Evolutionary conservation across 805 yeast genomes (phyloP).

Genomic region (Wickerhamomyces mucosus): DNA sequence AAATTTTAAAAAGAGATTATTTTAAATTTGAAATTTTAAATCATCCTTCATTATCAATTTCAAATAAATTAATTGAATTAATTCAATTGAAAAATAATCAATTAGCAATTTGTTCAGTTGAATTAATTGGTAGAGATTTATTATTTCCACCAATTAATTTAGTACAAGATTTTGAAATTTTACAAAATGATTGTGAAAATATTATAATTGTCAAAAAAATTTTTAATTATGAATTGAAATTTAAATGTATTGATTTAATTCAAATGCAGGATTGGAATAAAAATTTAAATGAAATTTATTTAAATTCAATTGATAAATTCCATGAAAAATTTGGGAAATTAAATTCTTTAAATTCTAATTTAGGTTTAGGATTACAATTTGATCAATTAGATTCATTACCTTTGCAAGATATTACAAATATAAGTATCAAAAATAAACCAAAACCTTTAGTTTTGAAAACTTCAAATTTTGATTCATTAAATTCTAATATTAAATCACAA

Average conservation of each 20-base stretch:
- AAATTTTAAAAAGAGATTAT: conserved; percentile 17
- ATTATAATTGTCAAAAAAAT: conserved; percentile 2
- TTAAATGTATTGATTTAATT: conserved; percentile 15
- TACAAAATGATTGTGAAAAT: conserved; percentile 6
- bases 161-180: conserved; percentile 7
- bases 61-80: conserved; percentile 11
- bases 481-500: too few relatives aligned
- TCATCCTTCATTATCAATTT: conserved; percentile 5
- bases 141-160: conserved; percentile 15
- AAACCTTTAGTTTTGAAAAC: too few relatives aligned
- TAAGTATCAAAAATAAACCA: too few relatives aligned
- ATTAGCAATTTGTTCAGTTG: conserved; percentile 16
- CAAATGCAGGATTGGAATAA: conserved; percentile 18
- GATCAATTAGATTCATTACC: too few relatives aligned
- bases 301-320: too few relatives aligned
- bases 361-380: too few relatives aligned
- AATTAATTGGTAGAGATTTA: conserved; percentile 16
- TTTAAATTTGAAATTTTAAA: conserved; percentile 11
- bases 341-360: too few relatives aligned
- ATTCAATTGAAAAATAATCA: conserved; percentile 10
- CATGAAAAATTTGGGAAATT: too few relatives aligned
- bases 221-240: conserved; percentile 6
- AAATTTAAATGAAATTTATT: too few relatives aligned
- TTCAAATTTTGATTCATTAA: too few relatives aligned
- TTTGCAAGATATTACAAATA: too few relatives aligned